phyloP scores from a whole-genome alignment of 768 basidiomycete species.

The Calocera viscosa region DNA sequence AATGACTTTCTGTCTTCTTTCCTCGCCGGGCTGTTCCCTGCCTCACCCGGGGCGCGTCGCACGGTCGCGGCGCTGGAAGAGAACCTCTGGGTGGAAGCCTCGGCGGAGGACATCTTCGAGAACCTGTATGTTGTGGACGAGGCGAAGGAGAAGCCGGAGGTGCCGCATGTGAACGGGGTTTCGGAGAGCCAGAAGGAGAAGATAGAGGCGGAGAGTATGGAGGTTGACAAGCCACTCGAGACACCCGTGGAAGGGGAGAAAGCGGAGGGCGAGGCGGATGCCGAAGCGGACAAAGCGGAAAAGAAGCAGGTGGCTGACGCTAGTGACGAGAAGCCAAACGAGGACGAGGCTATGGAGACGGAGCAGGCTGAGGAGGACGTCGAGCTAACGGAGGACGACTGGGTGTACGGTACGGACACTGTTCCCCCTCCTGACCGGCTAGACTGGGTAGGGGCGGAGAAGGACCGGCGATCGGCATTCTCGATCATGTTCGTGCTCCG shows the following conservation, averaged over 20 bases:
- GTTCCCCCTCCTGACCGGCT: conserved; percentile 35
- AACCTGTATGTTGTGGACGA: conserved; percentile 34
- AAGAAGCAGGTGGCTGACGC: neutral
- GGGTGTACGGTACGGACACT: conserved; percentile 39
- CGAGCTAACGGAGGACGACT: conserved; percentile 39
- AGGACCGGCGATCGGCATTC: conserved; percentile 68
- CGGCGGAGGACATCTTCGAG: conserved; percentile 55
- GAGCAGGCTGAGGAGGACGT: conserved; percentile 19
- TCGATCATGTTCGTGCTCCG: conserved; percentile 39
- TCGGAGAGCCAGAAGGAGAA: neutral
- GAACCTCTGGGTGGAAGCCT: conserved; percentile 66
- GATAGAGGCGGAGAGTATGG: neutral
- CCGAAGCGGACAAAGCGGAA: too few relatives aligned
- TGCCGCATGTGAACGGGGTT: neutral
- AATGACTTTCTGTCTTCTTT: conserved; percentile 54
- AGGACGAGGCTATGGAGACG: conserved; percentile 20
- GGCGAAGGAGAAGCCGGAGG: conserved; percentile 14
- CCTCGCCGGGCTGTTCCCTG: conserved; percentile 60
- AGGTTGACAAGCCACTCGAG: neutral
- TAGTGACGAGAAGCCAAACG: neutral
- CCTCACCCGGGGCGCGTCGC: conserved; percentile 56
- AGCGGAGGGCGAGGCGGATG: neutral
- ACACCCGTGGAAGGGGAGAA: neutral
- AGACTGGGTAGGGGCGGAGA: conserved; percentile 68
- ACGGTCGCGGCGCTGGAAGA: conserved; percentile 69